Conservation (phyloP, 257 asterid genomes). For the Mitragyna speciosa region DNA sequence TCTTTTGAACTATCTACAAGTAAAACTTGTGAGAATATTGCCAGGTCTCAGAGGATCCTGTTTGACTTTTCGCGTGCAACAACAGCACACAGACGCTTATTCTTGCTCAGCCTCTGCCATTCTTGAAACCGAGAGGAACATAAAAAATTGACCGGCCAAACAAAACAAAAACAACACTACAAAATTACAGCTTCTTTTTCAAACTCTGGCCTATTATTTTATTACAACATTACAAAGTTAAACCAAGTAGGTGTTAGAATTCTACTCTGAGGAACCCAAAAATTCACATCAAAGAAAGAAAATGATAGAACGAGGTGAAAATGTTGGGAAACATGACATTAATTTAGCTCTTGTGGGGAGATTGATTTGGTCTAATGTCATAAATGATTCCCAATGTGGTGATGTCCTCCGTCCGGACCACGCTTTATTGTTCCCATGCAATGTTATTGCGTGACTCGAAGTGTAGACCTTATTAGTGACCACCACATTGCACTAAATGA, state of each 20-base stretch:
- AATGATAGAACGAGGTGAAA: not conserved
- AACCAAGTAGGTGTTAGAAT: constrained; percentile 15
- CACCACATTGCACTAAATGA: constrained; percentile 51
- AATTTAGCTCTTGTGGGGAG: constrained; percentile 13
- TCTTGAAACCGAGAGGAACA: constrained; percentile 36
- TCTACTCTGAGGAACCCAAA: not conserved
- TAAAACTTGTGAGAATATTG: constrained; percentile 5
- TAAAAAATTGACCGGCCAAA: constrained; percentile 17
- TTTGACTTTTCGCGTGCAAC: constrained; percentile 39
- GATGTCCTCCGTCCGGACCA: constrained; percentile 75
- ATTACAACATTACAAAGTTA: constrained; percentile 28
- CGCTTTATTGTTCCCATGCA: constrained; percentile 64
- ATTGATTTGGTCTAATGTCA: constrained; percentile 13
- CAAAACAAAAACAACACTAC: constrained; percentile 49
- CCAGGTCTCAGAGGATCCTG: constrained; percentile 11
- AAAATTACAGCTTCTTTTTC: constrained; percentile 37
- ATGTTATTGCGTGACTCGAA: constrained; percentile 44
- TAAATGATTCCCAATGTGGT: constrained; percentile 38
- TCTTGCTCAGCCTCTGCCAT: constrained; percentile 45
- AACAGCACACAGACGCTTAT: constrained; percentile 41
- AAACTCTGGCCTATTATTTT: constrained; percentile 29
- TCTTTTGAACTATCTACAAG: not conserved
- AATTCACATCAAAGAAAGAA: not conserved
- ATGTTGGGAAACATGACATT: not conserved
- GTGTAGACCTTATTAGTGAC: constrained; percentile 19